Evolutionary conservation across 306 rosid genomes (phyloP).

Genomic region (Inga laurina): DNA sequence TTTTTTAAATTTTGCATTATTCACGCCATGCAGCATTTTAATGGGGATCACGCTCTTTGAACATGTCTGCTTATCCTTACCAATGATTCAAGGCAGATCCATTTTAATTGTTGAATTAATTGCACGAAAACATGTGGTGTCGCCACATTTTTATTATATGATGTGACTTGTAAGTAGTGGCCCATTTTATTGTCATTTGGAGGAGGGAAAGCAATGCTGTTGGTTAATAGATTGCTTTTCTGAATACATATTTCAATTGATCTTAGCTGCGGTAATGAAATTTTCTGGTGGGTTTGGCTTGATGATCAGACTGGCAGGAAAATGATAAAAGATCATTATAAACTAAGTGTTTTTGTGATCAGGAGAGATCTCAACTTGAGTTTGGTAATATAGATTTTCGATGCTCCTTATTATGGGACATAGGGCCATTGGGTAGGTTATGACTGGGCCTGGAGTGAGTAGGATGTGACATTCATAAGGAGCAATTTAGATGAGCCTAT

Average conservation of each 20-base stretch:
- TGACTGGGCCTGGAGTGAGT: background rate
- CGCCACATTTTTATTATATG: background rate
- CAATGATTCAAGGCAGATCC: background rate
- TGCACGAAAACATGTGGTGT: background rate
- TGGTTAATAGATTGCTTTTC: conserved; percentile 3
- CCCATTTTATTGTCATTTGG: background rate
- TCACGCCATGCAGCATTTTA: conserved; percentile 8
- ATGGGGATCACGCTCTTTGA: conserved; percentile 13
- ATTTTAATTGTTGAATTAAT: background rate
- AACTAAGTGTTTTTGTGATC: background rate
- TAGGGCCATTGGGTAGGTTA: background rate
- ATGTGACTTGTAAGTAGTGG: background rate
- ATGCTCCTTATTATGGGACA: background rate
- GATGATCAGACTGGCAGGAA: background rate
- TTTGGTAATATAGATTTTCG: background rate
- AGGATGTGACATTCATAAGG: background rate
- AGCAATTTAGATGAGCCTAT: background rate
- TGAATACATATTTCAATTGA: background rate
- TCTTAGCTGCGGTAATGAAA: background rate
- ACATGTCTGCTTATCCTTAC: conserved; percentile 3
- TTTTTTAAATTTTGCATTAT: background rate
- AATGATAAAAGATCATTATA: background rate
- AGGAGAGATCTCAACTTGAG: background rate
- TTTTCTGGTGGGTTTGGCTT: background rate
- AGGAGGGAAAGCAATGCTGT: background rate